Evolutionary conservation across 75 land plant species (phyloP).

Genomic region (Adiantum capillusveneris): DNA sequence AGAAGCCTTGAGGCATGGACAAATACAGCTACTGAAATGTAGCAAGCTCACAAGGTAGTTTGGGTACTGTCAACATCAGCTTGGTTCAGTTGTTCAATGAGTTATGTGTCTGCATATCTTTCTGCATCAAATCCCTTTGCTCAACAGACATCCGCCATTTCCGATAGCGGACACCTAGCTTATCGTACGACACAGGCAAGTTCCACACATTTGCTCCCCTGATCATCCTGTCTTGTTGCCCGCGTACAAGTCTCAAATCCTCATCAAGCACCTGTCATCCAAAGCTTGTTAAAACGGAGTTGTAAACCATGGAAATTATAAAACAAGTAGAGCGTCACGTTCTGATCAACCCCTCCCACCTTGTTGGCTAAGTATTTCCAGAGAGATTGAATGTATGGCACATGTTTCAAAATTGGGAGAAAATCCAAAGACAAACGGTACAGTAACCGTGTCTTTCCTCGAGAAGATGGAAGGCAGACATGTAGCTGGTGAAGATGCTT

Average conservation of each 20-base stretch:
- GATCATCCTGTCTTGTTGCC: conserved; percentile 88
- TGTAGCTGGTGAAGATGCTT: conserved; percentile 93
- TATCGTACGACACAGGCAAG: conserved; percentile 82
- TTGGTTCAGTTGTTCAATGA: too few species aligned
- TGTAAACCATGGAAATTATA: too few species aligned
- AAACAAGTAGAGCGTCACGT: too few species aligned
- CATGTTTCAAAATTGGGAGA: conserved; percentile 63
- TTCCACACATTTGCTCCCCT: conserved; percentile 90
- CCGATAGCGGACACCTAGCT: conserved; percentile 88
- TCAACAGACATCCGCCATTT: conserved; percentile 79
- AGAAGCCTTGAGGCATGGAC: too few species aligned
- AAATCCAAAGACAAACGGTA: conserved; percentile 95
- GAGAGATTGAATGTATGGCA: conserved; percentile 72
- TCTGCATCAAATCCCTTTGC: background rate
- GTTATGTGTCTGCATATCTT: too few species aligned
- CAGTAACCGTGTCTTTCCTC: conserved; percentile 66
- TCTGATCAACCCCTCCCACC: conserved; percentile 51
- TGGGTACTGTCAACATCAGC: too few species aligned
- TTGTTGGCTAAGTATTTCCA: conserved; percentile 84
- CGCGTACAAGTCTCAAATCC: conserved; percentile 80
- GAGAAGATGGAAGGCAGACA: conserved; percentile 83
- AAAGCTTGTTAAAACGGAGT: too few species aligned
- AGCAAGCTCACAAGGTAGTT: too few species aligned
- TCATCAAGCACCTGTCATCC: conserved; percentile 79
- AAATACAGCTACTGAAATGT: too few species aligned